A percentile compares a stretch with the other conserved stretches of the same genome.
phyloP scores from a whole-genome alignment of 1,284 basidiomycete genomes.

The Microbotryum saponariae region DNA sequence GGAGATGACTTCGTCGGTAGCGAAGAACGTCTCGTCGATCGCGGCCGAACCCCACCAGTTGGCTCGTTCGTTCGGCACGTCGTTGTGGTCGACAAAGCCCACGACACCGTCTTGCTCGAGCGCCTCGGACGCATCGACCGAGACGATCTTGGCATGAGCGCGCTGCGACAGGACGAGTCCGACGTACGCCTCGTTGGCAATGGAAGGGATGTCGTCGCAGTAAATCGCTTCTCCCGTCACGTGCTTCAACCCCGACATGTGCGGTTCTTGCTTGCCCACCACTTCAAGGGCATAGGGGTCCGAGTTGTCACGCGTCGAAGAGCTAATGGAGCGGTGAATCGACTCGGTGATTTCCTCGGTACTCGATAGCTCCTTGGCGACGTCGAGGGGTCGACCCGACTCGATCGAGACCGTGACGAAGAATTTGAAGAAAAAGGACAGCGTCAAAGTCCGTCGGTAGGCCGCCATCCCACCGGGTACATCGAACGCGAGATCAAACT shows the following conservation, averaged over 20 bases:
- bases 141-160: slow-evolving; percentile 40
- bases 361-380: slow-evolving; percentile 17
- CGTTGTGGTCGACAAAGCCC: slow-evolving; percentile 37
- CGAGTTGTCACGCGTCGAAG: slow-evolving; percentile 31
- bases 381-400: slow-evolving; percentile 30
- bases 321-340: slow-evolving; percentile 30
- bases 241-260: slow-evolving; percentile 41
- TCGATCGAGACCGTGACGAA: slow-evolving; percentile 35
- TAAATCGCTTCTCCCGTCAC: slow-evolving; percentile 42
- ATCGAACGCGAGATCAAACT: slow-evolving; percentile 39
- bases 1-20: slow-evolving; percentile 38
- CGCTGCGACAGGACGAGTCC: slow-evolving; percentile 39
- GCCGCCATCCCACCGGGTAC: slow-evolving; percentile 43
- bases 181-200: slow-evolving; percentile 39
- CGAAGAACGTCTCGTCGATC: slow-evolving; percentile 40
- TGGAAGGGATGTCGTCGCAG: slow-evolving; percentile 40
- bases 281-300: slow-evolving; percentile 32
- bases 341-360: slow-evolving; percentile 23
- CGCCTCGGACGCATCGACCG: slow-evolving; percentile 37
- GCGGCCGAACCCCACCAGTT: slow-evolving; percentile 41
- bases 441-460: slow-evolving; percentile 40
- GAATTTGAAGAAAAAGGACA: slow-evolving; percentile 42
- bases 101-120: slow-evolving; percentile 39
- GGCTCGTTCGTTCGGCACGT: slow-evolving; percentile 38
- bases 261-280: slow-evolving; percentile 37